Evolutionary conservation across 2,329 filamentous ascomycete species (phyloP).

Genomic region (Aureobasidium sp.): DNA sequence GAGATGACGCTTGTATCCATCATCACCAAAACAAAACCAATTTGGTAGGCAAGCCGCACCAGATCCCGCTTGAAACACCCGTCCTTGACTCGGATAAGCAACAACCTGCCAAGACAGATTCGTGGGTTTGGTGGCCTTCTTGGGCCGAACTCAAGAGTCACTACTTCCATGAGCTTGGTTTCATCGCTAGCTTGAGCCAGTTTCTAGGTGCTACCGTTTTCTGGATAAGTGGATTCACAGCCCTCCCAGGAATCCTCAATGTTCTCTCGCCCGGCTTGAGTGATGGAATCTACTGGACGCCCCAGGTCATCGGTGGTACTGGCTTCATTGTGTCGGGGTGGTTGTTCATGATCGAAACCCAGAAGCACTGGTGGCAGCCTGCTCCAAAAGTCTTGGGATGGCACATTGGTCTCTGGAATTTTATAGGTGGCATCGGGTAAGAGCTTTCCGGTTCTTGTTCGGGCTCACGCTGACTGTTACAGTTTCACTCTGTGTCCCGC

Average conservation of each 20-base stretch:
- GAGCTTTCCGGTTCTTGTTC: background rate
- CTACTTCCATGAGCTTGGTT: constrained; percentile 56
- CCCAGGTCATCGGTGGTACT: constrained; percentile 54
- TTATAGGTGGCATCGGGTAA: constrained; percentile 57
- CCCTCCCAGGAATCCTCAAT: constrained; percentile 50
- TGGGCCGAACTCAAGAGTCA: constrained; percentile 50
- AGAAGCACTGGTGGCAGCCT: constrained; percentile 55
- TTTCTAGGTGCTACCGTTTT: constrained; percentile 55
- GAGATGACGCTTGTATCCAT: constrained; percentile 26
- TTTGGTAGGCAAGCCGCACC: constrained; percentile 22
- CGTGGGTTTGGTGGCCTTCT: constrained; percentile 56
- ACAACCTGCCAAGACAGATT: background rate
- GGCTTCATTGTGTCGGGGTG: constrained; percentile 54
- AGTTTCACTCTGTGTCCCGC: constrained; percentile 34
- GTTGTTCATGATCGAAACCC: constrained; percentile 61
- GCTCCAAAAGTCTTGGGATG: constrained; percentile 53
- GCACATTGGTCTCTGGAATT: constrained; percentile 61
- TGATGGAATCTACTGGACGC: constrained; percentile 55
- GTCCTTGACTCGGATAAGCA: background rate
- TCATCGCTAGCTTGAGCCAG: constrained; percentile 53
- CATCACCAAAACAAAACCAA: constrained; percentile 31
- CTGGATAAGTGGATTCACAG: constrained; percentile 56
- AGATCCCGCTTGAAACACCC: background rate
- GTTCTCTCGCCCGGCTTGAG: constrained; percentile 41
- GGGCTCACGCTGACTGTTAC: constrained; percentile 29